phyloP scores from a whole-genome alignment of 2,329 filamentous ascomycete genomes.

The Diaporthe nobilis region DNA sequence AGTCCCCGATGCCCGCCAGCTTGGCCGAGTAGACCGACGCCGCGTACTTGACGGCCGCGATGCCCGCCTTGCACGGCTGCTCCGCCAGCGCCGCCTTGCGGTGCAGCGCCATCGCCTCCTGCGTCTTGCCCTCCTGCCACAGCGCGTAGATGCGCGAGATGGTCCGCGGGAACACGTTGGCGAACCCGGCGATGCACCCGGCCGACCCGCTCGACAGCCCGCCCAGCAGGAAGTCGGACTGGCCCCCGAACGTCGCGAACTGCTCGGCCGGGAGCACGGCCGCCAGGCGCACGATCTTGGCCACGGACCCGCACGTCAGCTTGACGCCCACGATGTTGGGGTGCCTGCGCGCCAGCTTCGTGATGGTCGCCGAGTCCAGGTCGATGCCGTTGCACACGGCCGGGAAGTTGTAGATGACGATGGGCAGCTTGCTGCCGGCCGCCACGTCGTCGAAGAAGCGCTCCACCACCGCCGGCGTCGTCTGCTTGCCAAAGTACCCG shows the following conservation, averaged over 20 bases:
- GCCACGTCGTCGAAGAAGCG: constrained; percentile 73
- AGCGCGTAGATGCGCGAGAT: constrained; percentile 72
- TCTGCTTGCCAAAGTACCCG: constrained; percentile 76
- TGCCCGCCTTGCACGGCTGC: constrained; percentile 75
- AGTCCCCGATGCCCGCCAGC: constrained; percentile 71
- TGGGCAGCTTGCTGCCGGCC: constrained; percentile 64
- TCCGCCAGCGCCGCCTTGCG: constrained; percentile 75
- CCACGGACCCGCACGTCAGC: constrained; percentile 79
- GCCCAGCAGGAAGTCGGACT: constrained; percentile 79
- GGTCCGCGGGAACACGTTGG: constrained; percentile 72
- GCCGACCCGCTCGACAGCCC: constrained; percentile 70
- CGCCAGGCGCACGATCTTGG: constrained; percentile 71
- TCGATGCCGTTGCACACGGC: constrained; percentile 78
- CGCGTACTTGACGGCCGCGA: constrained; percentile 78
- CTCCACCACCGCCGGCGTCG: constrained; percentile 68
- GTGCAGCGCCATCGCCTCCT: constrained; percentile 73
- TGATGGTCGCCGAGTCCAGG: constrained; percentile 74
- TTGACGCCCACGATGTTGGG: constrained; percentile 76
- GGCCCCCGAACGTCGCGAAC: constrained; percentile 80
- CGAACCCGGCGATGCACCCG: constrained; percentile 74
- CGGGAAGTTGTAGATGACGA: constrained; percentile 79
- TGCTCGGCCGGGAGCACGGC: constrained; percentile 63
- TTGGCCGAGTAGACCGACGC: constrained; percentile 72
- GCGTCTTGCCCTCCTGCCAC: constrained; percentile 69
- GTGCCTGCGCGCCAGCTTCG: constrained; percentile 62